phyloP scores from a whole-genome alignment of 1,284 basidiomycete species.

The Papiliotrema laurentii region DNA sequence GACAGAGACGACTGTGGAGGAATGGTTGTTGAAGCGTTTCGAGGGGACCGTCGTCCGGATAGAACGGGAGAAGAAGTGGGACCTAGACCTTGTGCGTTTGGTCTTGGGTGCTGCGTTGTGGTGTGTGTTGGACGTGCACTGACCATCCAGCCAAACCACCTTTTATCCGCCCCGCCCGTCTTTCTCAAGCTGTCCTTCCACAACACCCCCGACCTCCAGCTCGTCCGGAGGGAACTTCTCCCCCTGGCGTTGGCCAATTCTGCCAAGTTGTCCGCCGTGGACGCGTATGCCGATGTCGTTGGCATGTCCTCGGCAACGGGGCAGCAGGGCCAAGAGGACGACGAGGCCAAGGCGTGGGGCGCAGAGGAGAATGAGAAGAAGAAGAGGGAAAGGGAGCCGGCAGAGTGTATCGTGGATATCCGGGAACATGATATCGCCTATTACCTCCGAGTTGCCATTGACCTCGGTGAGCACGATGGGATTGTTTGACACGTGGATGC shows the following conservation, averaged over 20 bases:
- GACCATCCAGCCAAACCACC: constrained; percentile 70
- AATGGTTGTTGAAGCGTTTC: constrained; percentile 92
- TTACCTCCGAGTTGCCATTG: constrained; percentile 96
- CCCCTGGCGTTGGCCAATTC: constrained; percentile 86
- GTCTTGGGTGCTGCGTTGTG: not conserved
- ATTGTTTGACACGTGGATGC: not conserved
- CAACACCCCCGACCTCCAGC: constrained; percentile 86
- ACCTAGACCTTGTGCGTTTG: constrained; percentile 65
- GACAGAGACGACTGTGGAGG: constrained; percentile 86
- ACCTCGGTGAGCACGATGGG: constrained; percentile 59
- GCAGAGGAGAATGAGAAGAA: constrained; percentile 52
- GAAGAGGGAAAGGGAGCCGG: constrained; percentile 67
- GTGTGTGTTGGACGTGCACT: not conserved
- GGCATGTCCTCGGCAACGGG: constrained; percentile 58
- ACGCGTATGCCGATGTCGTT: constrained; percentile 98
- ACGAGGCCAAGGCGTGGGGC: constrained; percentile 60
- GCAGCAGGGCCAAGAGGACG: constrained; percentile 55
- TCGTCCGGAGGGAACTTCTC: constrained; percentile 80
- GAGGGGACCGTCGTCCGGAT: constrained; percentile 80
- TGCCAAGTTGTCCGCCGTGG: constrained; percentile 90
- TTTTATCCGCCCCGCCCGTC: constrained; percentile 82
- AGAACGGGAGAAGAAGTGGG: constrained; percentile 80
- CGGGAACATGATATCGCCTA: constrained; percentile 97
- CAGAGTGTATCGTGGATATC: constrained; percentile 87
- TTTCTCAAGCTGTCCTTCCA: constrained; percentile 87